A percentile compares a stretch with the other conserved stretches of the same genome.
Conservation (phyloP, 495 filamentous ascomycete species). For the Podospora didyma region DNA sequence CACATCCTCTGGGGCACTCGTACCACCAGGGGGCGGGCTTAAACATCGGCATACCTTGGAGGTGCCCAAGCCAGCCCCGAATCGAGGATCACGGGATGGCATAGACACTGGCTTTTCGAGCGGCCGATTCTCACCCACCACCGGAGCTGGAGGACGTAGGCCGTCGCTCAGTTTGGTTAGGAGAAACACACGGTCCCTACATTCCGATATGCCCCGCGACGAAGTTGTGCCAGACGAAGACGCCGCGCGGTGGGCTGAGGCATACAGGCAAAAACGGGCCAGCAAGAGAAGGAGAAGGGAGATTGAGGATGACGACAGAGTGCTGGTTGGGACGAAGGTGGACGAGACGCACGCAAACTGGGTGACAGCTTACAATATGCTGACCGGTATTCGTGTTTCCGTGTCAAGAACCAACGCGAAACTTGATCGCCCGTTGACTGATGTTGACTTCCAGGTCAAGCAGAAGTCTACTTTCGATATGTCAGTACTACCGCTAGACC, state of each 20-base stretch:
- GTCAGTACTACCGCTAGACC: conserved; percentile 24
- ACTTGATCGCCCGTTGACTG: conserved; percentile 80
- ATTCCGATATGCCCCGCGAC: conserved; percentile 77
- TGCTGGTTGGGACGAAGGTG: conserved; percentile 95
- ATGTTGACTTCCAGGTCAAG: conserved; percentile 84
- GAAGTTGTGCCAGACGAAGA: conserved; percentile 83
- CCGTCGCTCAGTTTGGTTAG: conserved; percentile 79
- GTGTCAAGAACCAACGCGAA: conserved; percentile 97
- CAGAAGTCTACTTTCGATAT: conserved; percentile 99
- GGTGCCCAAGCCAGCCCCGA: conserved; percentile 59
- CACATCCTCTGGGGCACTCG: conserved; percentile 39
- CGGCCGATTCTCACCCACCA: conserved; percentile 82
- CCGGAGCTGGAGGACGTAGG: conserved; percentile 53
- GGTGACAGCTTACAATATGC: conserved; percentile 98
- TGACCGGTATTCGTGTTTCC: conserved; percentile 95
- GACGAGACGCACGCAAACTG: conserved; percentile 97
- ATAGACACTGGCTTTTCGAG: conserved; percentile 65
- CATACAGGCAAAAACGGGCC: conserved; percentile 82
- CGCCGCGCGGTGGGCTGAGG: conserved; percentile 86
- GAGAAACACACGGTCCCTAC: conserved; percentile 75
- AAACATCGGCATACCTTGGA: conserved; percentile 89
- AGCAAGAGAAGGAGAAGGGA: conserved; percentile 77
- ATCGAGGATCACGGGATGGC: conserved; percentile 49
- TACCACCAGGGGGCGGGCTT: conserved; percentile 42
- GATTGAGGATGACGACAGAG: conserved; percentile 88